A percentile compares a stretch with the other conserved stretches of the same genome.
Evolutionary conservation across 2,329 filamentous ascomycete species (phyloP).

Genomic region (Fusarium hostae): DNA sequence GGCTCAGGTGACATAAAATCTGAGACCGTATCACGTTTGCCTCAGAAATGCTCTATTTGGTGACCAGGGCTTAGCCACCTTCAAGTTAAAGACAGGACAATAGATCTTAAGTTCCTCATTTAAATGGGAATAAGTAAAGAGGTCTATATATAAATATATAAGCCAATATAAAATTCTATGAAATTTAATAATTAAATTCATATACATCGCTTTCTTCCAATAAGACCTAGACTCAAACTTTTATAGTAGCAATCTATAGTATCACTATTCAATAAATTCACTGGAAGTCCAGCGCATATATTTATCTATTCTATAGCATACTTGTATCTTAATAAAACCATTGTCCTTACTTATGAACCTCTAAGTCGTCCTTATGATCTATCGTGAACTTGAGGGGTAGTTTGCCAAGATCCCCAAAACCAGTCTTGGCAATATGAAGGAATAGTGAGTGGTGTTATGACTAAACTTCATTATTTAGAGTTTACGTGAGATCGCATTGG

Average conservation of each 20-base stretch:
- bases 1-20: not conserved
- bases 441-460: not conserved
- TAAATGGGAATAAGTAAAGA: not conserved
- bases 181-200: too few relatives aligned
- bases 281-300: too few relatives aligned
- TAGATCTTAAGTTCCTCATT: fast-evolving
- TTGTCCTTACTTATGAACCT: too few relatives aligned
- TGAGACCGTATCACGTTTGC: not conserved
- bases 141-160: fast-evolving
- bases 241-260: too few relatives aligned
- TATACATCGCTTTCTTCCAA: too few relatives aligned
- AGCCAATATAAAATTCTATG: fast-evolving
- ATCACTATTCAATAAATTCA: too few relatives aligned
- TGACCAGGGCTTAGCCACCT: fast-evolving
- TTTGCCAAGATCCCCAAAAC: not conserved
- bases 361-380: fast-evolving
- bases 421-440: not conserved
- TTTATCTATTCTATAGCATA: too few relatives aligned
- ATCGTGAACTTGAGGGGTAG: not conserved
- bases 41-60: not conserved
- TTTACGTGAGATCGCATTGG: not conserved
- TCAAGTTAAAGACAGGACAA: fast-evolving
- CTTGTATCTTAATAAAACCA: too few relatives aligned
- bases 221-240: too few relatives aligned
- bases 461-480: not conserved